These are phyloP conservation scores for Isatis tinctoria DNA, from an alignment of 345 rosid species.

Conservation along the genomic window DNA sequence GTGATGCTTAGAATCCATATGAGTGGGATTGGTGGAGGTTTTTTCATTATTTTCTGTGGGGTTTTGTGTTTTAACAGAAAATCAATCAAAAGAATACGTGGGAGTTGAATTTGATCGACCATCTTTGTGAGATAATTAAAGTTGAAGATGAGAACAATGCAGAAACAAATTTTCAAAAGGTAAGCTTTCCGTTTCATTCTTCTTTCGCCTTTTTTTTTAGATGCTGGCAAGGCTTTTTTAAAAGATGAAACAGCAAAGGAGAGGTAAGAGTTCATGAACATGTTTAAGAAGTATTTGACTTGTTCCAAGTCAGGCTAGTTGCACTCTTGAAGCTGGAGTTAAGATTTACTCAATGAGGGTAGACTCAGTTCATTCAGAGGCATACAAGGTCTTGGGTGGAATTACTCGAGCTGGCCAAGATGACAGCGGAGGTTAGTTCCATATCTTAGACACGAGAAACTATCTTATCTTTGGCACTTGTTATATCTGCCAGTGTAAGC, in stretches of 20 bases:
- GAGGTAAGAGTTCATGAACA: background rate
- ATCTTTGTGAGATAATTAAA: conserved; percentile 77
- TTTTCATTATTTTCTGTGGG: background rate
- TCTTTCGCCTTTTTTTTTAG: background rate
- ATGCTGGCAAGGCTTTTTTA: background rate
- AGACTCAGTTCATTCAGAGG: conserved; percentile 92
- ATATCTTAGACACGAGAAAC: background rate
- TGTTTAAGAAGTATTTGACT: background rate
- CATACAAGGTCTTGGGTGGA: conserved; percentile 94
- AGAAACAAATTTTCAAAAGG: conserved; percentile 96
- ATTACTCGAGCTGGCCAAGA: conserved; percentile 81
- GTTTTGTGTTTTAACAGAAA: conserved; percentile 45
- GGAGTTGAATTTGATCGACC: conserved; percentile 83
- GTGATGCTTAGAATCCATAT: background rate
- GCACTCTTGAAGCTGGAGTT: conserved; percentile 96
- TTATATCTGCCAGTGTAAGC: background rate
- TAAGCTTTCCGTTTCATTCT: conserved; percentile 19
- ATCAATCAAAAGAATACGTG: conserved; percentile 90
- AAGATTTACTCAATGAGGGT: conserved; percentile 89
- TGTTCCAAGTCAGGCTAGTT: conserved; percentile 62
- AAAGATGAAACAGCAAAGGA: too few relatives aligned
- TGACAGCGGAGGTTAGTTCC: conserved; percentile 56
- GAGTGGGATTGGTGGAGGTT: background rate
- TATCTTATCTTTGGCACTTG: background rate
- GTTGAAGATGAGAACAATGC: conserved; percentile 79